Base-by-base conservation (phyloP, 495 filamentous ascomycete genomes). In the Tuber magnatum region DNA sequence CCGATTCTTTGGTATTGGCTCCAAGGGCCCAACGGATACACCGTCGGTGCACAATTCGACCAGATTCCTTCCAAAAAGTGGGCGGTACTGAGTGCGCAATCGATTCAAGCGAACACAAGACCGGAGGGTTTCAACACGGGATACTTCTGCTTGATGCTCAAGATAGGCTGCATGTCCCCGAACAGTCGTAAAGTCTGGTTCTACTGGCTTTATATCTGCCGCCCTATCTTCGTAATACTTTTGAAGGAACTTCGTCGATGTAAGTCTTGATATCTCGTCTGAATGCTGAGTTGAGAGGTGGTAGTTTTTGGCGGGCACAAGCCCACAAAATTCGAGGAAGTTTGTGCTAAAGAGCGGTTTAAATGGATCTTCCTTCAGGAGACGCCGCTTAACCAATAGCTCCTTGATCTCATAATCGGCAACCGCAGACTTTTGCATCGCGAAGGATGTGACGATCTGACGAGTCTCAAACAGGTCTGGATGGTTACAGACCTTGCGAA, bases 401-500 rank as follows among this genome's bases (percentile, higher is more conserved):
- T 97, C 93, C 72, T 92, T 93, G 72, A 89, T 86, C 79, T 92
- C 90, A 76, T 89, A 99, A 39, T 92, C 90, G 12, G 91, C 89
- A n/a, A 91, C 85, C 9, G 91, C 91, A 39, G 94, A 94, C 68
- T 88, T 92, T 44, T 90, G 88, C 92, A 97, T 97, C 12, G 94
- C 94, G 83, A 97, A 97, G 8, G 94, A 97, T 2, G 93, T 98
- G 80, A 96, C 94, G 81, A 99, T 97, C n/a, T 92, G 93, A 22
- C 96, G 89, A n/a, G 95, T 96, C 78, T 97, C 92, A 82, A 99
- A 99, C 22, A 98, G 88, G 85, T 99, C 96, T 0, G 96, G 96
- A 81, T 99, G 96, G 80, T 98, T 98, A 87, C 96, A 99, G 68
- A 99, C 96, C 83, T 97, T 97, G 38, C 96, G 90, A 42, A 99